Evolutionary conservation across 2,329 filamentous ascomycete genomes (phyloP).

Genomic region (Periconia macrospinosa): DNA sequence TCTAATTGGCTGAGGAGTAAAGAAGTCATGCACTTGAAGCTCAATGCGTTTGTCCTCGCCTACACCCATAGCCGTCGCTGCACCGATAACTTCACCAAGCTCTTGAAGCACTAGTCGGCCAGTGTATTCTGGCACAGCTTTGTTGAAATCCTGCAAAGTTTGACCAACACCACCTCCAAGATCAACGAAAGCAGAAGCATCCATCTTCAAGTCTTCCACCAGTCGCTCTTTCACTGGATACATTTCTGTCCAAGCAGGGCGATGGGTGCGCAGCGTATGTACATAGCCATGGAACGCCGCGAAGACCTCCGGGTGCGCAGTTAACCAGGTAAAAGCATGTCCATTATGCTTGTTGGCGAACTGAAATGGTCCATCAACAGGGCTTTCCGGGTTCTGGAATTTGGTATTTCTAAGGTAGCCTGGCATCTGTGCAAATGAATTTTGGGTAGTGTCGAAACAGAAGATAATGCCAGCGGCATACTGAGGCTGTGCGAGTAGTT

Average conservation of each 20-base stretch:
- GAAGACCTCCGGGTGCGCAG: conserved; percentile 4
- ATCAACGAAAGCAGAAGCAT: conserved; percentile 9
- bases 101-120: conserved; percentile 11
- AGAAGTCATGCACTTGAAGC: conserved; percentile 10
- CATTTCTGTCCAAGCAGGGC: conserved; percentile 8
- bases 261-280: conserved; percentile 2
- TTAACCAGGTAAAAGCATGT: conserved; percentile 8
- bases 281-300: conserved; percentile 8
- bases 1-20: conserved; percentile 8
- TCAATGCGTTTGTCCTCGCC: conserved; percentile 10
- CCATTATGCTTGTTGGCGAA: conserved; percentile 1
- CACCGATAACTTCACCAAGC: conserved; percentile 4
- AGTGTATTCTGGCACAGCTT: conserved; percentile 1
- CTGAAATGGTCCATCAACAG: conserved; percentile 6
- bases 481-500: conserved; percentile 3
- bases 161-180: conserved; percentile 10
- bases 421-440: conserved; percentile 5
- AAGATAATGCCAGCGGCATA: conserved; percentile 10
- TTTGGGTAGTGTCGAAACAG: conserved; percentile 5
- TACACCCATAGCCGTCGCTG: conserved; percentile 3
- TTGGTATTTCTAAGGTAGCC: conserved; percentile 3
- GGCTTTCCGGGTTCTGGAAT: conserved; percentile 8
- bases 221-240: conserved; percentile 9
- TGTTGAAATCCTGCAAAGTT: conserved; percentile 4
- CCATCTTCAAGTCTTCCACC: conserved; percentile 3